Base-by-base conservation (phyloP, 2,329 filamentous ascomycete genomes). In the Penicillium sp. region DNA sequence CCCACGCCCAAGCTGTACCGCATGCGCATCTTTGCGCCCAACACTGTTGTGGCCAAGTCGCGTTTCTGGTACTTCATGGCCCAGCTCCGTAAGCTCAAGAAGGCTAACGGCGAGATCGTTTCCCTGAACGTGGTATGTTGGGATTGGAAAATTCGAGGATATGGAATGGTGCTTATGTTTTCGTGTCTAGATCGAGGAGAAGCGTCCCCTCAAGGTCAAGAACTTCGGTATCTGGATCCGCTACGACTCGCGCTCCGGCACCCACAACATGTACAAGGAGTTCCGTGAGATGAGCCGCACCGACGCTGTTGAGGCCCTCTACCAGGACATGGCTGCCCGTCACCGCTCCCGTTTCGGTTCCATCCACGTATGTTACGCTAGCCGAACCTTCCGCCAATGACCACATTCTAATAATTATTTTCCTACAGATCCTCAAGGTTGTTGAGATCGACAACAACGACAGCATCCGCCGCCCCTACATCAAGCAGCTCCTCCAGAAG, bases 211-310 rank as follows among this genome's bases (percentile, higher is more conserved):
- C 72, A 96, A 95, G 83, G 90, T 98, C 83, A 98, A 98, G 89
- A 98, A 96, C 87, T 97, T 98, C 75, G 93, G 93, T 75, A 85
- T 98, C 84, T 98, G 94, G 94, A 85, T 98, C 79, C 90, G 94
- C 74, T 98, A 98, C 81, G 91, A 98, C 80, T 98, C 94, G 58
- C 91, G 93, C 77, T 97, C 93, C 69, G 93, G 93, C 69, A 98
- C 93, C 69, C 93, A 98, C 89, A 98, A 98, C 87, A 98, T 98
- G 93, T 98, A 98, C 88, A 97, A 97, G 85, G 93, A 98, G 85
- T 97, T 96, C 87, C 88, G 93, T 74, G 93, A 97, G 83, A 87
- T 97, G 83, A 91, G 87, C 73, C 83, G 93, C 77, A 87, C 85
- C 70, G 91, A 93, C 65, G 93, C 93, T 63, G 91, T 97, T 70